phyloP scores from a whole-genome alignment of 371 early-diverging fungal species.

The Syncephalastrum sp. region DNA sequence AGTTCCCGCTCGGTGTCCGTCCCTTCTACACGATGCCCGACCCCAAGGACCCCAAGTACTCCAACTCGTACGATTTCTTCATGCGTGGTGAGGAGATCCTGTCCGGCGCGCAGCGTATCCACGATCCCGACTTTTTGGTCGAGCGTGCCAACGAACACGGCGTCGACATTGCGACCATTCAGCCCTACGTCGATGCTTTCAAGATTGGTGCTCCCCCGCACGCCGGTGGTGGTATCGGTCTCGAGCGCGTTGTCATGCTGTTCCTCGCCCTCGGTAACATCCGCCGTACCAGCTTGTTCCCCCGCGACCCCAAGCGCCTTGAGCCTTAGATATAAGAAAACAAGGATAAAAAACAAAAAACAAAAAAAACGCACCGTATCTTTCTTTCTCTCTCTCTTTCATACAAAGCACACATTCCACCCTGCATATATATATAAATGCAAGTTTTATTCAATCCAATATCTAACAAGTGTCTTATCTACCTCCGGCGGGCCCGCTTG shows the following conservation, averaged over 20 bases:
- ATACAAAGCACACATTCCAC: too few relatives aligned
- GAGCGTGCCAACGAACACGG: conserved; percentile 84
- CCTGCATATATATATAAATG: too few relatives aligned
- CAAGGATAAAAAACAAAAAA: not conserved
- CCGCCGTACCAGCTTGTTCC: conserved; percentile 96
- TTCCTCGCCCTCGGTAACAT: conserved; percentile 97
- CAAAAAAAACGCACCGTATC: conserved; percentile 1
- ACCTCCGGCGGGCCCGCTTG: too few relatives aligned
- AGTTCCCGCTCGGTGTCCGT: conserved; percentile 96
- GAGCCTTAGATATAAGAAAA: conserved; percentile 69
- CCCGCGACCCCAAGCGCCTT: conserved; percentile 98
- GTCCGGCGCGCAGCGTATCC: conserved; percentile 99
- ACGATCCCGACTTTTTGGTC: conserved; percentile 83
- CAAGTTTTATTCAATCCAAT: too few relatives aligned
- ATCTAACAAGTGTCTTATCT: too few relatives aligned
- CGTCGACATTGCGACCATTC: conserved; percentile 83
- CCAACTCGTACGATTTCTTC: conserved; percentile 99
- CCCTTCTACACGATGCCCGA: conserved; percentile 99
- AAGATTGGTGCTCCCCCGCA: conserved; percentile 99
- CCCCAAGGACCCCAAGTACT: conserved; percentile 82
- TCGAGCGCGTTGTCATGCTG: conserved; percentile 99
- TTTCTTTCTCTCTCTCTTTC: too few relatives aligned
- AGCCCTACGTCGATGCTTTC: conserved; percentile 97
- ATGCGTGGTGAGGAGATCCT: conserved; percentile 99
- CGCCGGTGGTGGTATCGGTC: conserved; percentile 99